Evolutionary conservation across 2,329 filamentous ascomycete genomes (phyloP), one percentile per base, ranked within the genome.

Genomic region (Penicillium crustosum): DNA sequence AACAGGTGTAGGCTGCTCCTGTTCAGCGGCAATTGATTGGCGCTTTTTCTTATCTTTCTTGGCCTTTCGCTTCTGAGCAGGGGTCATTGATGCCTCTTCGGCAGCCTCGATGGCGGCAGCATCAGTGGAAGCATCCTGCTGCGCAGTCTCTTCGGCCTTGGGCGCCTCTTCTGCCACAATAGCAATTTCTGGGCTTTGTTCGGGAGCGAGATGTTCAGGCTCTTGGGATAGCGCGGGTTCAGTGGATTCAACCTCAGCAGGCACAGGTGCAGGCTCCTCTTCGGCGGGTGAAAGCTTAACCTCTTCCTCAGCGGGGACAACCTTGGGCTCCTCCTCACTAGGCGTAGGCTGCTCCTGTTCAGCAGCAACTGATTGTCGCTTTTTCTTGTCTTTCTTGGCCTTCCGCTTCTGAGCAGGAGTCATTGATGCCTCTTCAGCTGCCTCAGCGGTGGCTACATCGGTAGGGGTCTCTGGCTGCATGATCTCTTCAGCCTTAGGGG

Each of bases 41-140:
- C 44, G 56, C 59, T 63, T 66, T 60, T 66, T 66, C 35, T 66
- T 63, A 25, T 67, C 66, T 25, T 61, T 67, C 49, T 64, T 66
- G 12, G 56, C 55, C 36, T 64, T 63, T 12, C 49, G 51, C 52
- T 61, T 65, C 31, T 65, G 61, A 1, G 62, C 61, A 27, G 62
- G 54, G 25, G 62, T 60, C 52, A 63, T 59, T 29, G 53, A 48
- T 13, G 53, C 51, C 36, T 66, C 50, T 10, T 49, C 27, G 9
- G 52, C 48, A 9, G 45, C 21, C 10, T 56, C 52, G 4, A 7
- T 15, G 3, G 13, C 38, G 13, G 19, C 50, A 6, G 19, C 27
- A 25, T 62, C 53, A 7, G 39, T 15, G 25, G 33, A 2, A 1
- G 42, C 49, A 13, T 60, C 57, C 13, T 38, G 44, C 31, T 44